phyloP scores from a whole-genome alignment of 73 alveolate species.

The Paramecium pentaurelia region DNA sequence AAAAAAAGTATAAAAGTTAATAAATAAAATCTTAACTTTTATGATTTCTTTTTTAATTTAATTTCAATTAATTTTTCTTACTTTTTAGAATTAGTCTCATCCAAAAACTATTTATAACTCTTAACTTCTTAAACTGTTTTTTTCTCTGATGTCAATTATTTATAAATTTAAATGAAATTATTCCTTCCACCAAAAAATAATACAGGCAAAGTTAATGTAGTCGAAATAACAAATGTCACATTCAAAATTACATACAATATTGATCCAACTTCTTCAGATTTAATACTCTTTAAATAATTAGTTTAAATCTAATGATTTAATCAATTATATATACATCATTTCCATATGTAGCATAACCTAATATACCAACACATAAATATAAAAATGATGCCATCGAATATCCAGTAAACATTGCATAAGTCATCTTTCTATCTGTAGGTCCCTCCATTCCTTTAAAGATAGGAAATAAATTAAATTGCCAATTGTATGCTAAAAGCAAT shows the following conservation, averaged over 20 bases:
- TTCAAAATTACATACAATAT: constrained; percentile 7
- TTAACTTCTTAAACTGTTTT: not conserved
- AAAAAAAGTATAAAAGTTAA: not conserved
- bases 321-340: not conserved
- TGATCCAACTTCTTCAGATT: constrained; percentile 1
- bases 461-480: constrained; percentile 46
- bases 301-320: not conserved
- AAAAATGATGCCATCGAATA: constrained; percentile 42
- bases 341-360: constrained; percentile 51
- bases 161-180: not conserved
- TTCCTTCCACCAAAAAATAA: constrained; percentile 44
- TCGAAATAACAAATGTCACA: not conserved
- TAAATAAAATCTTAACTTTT: not conserved
- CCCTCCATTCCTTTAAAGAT: constrained; percentile 1
- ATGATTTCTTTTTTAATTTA: not conserved
- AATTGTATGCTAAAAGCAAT: constrained; percentile 1
- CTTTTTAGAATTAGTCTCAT: not conserved
- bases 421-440: not conserved
- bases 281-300: constrained; percentile 9
- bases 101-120: not conserved
- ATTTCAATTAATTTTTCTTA: not conserved
- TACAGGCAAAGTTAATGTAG: constrained; percentile 19
- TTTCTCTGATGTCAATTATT: not conserved
- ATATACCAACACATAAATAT: constrained; percentile 13
- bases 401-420: not conserved